A percentile compares a stretch with the other conserved stretches of the same genome.
Conservation (phyloP, 2,329 filamentous ascomycete genomes). For the Ascochyta lentis region DNA sequence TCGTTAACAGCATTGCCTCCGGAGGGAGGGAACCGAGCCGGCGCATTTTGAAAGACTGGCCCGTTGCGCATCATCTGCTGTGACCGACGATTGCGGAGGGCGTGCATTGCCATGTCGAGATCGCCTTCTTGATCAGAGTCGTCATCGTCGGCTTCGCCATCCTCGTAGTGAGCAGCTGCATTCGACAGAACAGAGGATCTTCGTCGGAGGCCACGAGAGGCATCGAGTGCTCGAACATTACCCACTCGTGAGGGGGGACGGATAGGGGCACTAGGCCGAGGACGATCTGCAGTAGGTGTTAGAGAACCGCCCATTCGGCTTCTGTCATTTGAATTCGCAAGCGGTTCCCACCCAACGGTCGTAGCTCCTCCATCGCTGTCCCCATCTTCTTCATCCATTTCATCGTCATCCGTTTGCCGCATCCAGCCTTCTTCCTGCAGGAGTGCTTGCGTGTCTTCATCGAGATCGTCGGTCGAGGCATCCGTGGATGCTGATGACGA, state of each 20-base stretch:
- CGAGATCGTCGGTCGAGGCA: constrained; percentile 46
- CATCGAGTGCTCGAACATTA: constrained; percentile 40
- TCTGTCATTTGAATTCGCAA: constrained; percentile 54
- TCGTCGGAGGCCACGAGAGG: constrained; percentile 48
- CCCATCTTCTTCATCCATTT: constrained; percentile 47
- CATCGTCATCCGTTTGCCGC: constrained; percentile 49
- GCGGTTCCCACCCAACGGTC: constrained; percentile 55
- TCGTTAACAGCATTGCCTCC: constrained; percentile 37
- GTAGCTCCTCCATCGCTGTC: constrained; percentile 53
- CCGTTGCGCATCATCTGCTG: constrained; percentile 43
- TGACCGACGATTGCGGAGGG: constrained; percentile 44
- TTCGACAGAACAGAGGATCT: constrained; percentile 47
- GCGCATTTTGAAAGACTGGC: constrained; percentile 31
- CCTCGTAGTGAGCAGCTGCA: constrained; percentile 48
- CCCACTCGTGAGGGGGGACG: constrained; percentile 49
- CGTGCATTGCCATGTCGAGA: constrained; percentile 44
- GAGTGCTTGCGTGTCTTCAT: constrained; percentile 48
- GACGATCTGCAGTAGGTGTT: constrained; percentile 57
- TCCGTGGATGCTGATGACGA: constrained; percentile 47
- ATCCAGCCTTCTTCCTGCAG: constrained; percentile 48
- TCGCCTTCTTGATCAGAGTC: constrained; percentile 52
- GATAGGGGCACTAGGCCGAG: constrained; percentile 48
- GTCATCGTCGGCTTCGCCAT: constrained; percentile 52
- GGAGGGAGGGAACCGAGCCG: constrained; percentile 35
- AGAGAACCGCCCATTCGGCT: constrained; percentile 54